Evolutionary conservation across 352 stramenopile species (phyloP).

Genomic region (Pythium dissotocum): DNA sequence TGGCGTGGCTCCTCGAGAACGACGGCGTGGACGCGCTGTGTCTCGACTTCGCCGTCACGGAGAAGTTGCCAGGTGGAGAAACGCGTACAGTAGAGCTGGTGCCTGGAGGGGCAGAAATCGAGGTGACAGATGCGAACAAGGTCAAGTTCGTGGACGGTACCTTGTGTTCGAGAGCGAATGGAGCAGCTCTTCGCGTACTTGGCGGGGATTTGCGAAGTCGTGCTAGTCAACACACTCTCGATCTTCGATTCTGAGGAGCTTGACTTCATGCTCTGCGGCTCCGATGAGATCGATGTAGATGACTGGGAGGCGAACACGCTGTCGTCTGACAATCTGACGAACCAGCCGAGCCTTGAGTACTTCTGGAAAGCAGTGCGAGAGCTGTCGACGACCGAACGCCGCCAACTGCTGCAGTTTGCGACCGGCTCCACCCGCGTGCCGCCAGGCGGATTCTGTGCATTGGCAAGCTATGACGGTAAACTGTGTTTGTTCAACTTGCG

Average conservation of each 20-base stretch:
- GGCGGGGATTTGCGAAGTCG: slow-evolving; percentile 91
- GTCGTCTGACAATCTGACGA: background rate
- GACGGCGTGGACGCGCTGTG: slow-evolving; percentile 49
- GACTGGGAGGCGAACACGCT: slow-evolving; percentile 87
- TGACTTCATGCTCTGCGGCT: slow-evolving; percentile 89
- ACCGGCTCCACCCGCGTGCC: slow-evolving; percentile 40
- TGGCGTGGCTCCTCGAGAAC: slow-evolving; percentile 58
- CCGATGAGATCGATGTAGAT: slow-evolving; percentile 88
- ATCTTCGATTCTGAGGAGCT: slow-evolving; percentile 94
- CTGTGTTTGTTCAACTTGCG: slow-evolving; percentile 27
- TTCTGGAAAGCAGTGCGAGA: slow-evolving; percentile 58
- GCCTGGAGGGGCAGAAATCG: slow-evolving; percentile 51
- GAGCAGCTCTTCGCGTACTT: slow-evolving; percentile 67
- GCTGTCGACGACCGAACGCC: slow-evolving; percentile 24
- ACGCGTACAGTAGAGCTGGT: slow-evolving; percentile 49
- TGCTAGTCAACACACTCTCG: slow-evolving; percentile 83
- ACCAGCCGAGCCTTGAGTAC: slow-evolving; percentile 6
- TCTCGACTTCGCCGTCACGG: slow-evolving; percentile 49
- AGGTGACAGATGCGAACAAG: slow-evolving; percentile 94
- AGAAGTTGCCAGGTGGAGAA: background rate
- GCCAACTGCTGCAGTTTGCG: slow-evolving; percentile 39
- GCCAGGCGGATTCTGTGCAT: slow-evolving; percentile 27
- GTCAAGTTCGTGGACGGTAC: slow-evolving; percentile 91
- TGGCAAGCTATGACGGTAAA: slow-evolving; percentile 29
- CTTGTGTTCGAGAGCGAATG: slow-evolving; percentile 81